Evolutionary conservation across 2,329 filamentous ascomycete species (phyloP).

Genomic region (Pezizomycotina sp.): DNA sequence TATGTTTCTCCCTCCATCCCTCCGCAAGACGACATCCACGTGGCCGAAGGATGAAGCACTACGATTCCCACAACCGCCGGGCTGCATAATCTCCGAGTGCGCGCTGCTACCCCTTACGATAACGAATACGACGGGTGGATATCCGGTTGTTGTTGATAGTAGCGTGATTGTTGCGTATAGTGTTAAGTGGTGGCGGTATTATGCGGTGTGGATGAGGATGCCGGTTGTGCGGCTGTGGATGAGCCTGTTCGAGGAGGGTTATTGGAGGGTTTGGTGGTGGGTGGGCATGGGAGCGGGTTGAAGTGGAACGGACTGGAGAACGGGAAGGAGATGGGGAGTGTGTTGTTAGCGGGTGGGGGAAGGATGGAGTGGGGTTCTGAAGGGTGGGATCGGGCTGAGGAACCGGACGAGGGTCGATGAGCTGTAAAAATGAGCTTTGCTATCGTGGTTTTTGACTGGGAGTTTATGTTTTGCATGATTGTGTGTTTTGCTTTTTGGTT

Average conservation of each 20-base stretch:
- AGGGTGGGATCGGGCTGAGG: too few species aligned
- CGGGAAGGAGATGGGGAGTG: conserved; percentile 38
- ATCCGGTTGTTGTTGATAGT: conserved; percentile 8
- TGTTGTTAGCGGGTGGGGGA: conserved; percentile 38
- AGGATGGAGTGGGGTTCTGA: too few species aligned
- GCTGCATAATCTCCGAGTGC: conserved; percentile 14
- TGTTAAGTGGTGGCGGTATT: conserved; percentile 14
- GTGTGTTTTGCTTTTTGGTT: too few species aligned
- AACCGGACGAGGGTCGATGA: too few species aligned
- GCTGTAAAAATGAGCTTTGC: too few species aligned
- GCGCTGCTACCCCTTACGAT: conserved; percentile 12
- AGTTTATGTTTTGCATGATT: too few species aligned
- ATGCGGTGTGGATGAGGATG: conserved; percentile 12
- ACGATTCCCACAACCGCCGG: conserved; percentile 10
- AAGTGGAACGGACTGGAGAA: conserved; percentile 29
- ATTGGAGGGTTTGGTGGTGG: conserved; percentile 12
- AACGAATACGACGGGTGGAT: conserved; percentile 8
- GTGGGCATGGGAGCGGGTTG: conserved; percentile 6
- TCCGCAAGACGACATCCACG: too few species aligned
- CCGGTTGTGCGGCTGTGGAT: conserved; percentile 14
- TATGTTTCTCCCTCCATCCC: conserved; percentile 10
- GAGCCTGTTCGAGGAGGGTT: conserved; percentile 10
- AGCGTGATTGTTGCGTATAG: conserved; percentile 13
- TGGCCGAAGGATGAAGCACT: too few species aligned
- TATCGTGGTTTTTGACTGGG: too few species aligned